phyloP scores from a whole-genome alignment of 2,329 filamentous ascomycete genomes.

The Monosporascus sp. region DNA sequence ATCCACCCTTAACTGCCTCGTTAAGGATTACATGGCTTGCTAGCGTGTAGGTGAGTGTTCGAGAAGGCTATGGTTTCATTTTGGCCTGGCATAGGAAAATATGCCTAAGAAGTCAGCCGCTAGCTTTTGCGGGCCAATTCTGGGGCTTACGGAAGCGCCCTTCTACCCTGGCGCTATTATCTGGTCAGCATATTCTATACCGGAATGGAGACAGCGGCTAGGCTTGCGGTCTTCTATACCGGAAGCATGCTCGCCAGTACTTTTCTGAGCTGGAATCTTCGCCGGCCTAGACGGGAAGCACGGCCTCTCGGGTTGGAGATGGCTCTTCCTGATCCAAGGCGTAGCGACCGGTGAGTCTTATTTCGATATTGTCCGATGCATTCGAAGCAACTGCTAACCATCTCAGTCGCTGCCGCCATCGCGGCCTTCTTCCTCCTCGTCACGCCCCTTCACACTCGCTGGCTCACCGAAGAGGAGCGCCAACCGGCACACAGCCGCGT shows the following conservation, averaged over 20 bases:
- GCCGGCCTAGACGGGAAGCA: neutral
- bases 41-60: neutral
- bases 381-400: neutral
- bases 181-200: neutral
- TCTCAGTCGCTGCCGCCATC: slow-evolving; percentile 13
- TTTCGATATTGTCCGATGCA: no score
- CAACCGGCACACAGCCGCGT: slow-evolving; percentile 36
- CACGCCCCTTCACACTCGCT: slow-evolving; percentile 33
- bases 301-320: neutral
- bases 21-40: neutral
- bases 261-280: neutral
- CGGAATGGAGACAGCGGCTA: neutral
- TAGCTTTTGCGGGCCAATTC: neutral
- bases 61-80: no score
- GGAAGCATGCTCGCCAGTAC: slow-evolving; percentile 31
- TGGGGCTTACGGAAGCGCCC: neutral
- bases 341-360: slow-evolving; percentile 10
- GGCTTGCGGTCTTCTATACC: neutral
- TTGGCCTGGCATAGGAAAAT: neutral
- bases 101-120: neutral
- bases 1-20: neutral
- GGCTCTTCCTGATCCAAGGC: neutral
- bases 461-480: slow-evolving; percentile 39
- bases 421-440: slow-evolving; percentile 32
- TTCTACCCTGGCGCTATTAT: neutral